Evolutionary conservation across 1,284 basidiomycete genomes (phyloP).

Genomic region (Austroboletus niveus): DNA sequence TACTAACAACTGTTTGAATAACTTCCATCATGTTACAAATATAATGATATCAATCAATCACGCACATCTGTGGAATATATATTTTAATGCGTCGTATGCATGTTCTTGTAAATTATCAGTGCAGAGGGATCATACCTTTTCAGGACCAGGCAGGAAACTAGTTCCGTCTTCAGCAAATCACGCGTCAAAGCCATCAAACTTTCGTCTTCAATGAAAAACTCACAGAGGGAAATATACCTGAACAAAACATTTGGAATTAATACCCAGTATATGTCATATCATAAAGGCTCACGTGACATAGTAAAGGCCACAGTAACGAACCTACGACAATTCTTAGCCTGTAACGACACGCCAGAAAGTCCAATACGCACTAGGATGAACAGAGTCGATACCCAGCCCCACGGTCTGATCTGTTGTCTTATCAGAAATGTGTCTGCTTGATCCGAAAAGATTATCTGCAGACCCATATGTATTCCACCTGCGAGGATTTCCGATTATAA

Average conservation of each 20-base stretch:
- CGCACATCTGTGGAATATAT: not conserved
- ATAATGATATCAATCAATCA: not conserved
- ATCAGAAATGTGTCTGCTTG: not conserved
- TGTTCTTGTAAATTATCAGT: not conserved
- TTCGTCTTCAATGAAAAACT: not conserved
- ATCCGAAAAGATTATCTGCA: not conserved
- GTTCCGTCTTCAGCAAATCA: not conserved
- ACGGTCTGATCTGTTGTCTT: not conserved
- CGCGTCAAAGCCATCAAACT: too few relatives aligned
- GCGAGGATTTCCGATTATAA: too few relatives aligned
- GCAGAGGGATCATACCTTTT: not conserved
- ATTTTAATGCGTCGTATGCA: not conserved
- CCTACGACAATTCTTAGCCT: not conserved
- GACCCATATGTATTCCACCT: not conserved
- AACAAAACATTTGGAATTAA: not conserved
- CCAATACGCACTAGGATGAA: conserved; percentile 1
- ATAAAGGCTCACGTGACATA: not conserved
- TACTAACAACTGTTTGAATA: not conserved
- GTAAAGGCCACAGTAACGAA: not conserved
- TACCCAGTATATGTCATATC: too few relatives aligned
- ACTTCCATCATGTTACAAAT: not conserved
- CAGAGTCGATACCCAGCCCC: conserved; percentile 1
- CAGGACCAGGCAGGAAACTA: not conserved
- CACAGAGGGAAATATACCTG: not conserved
- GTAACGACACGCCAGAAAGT: not conserved